These are phyloP conservation scores for Erysimum cheiranthoides DNA, from an alignment of 345 rosid genomes.

Conservation along the genomic window DNA sequence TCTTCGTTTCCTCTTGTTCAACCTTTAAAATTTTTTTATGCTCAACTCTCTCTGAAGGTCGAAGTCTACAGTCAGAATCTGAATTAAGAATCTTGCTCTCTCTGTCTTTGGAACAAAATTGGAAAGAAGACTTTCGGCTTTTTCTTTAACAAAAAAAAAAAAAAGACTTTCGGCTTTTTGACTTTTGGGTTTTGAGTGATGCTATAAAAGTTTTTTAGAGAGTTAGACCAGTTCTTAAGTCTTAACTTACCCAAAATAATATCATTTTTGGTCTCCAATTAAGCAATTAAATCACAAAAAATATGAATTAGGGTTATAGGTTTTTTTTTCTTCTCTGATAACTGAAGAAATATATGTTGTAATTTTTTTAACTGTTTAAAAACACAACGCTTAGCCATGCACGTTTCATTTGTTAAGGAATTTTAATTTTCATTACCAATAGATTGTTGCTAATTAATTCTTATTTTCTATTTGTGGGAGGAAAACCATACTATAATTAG, in stretches of 20 bases:
- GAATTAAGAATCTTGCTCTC: constrained; percentile 22
- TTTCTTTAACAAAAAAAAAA: constrained; percentile 11
- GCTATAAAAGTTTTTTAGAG: neutral
- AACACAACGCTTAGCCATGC: neutral
- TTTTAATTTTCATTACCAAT: neutral
- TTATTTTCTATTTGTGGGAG: too few species aligned
- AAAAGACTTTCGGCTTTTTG: neutral
- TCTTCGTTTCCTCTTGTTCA: constrained; percentile 23
- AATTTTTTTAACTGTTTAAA: too few species aligned
- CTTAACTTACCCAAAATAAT: neutral
- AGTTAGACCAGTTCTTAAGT: neutral
- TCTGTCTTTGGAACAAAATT: neutral
- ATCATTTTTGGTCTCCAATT: neutral
- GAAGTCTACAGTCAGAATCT: constrained; percentile 7
- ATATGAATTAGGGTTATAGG: neutral
- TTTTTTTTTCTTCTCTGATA: too few species aligned
- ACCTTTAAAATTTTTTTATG: neutral
- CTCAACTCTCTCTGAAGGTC: neutral
- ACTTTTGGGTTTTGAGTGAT: constrained; percentile 36
- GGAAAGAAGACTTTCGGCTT: neutral
- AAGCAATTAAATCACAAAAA: neutral
- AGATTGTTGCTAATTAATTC: neutral
- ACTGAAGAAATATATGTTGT: too few species aligned
- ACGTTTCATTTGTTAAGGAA: neutral
- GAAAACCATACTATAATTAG: neutral